These are phyloP conservation scores for Xylaria sp. DNA, from an alignment of 2,329 filamentous ascomycete species.

Conservation along the genomic window DNA sequence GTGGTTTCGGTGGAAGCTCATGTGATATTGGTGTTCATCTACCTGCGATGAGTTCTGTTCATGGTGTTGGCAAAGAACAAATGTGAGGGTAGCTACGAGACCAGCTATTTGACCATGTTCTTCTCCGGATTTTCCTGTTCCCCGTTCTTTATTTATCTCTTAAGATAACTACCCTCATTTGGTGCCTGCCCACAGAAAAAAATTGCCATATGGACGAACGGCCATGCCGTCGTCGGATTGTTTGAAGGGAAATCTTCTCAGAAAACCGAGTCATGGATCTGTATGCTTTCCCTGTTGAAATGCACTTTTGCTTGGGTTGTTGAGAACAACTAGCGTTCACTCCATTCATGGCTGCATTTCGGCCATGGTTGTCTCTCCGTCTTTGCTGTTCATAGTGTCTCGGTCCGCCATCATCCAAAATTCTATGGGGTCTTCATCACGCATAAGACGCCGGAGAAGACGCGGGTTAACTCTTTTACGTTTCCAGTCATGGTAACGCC, in stretches of 20 bases:
- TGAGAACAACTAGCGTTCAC: not conserved
- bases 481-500: too few relatives aligned
- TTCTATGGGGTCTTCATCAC: too few relatives aligned
- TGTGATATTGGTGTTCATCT: slow-evolving; percentile 4
- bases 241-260: not conserved
- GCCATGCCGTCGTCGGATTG: not conserved
- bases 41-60: not conserved
- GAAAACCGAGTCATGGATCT: not conserved
- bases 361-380: not conserved
- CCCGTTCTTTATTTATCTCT: not conserved
- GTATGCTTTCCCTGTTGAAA: not conserved
- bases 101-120: not conserved
- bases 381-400: too few relatives aligned
- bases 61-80: not conserved
- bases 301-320: not conserved
- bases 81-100: not conserved
- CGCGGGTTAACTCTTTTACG: too few relatives aligned
- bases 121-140: not conserved
- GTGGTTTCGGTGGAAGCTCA: not conserved
- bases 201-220: not conserved
- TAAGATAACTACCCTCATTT: not conserved
- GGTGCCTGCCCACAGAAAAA: not conserved
- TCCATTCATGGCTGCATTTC: not conserved
- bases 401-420: too few relatives aligned
- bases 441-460: too few relatives aligned